phyloP scores from a whole-genome alignment of 202 grass and related monocot genomes.

The Setaria italica region DNA sequence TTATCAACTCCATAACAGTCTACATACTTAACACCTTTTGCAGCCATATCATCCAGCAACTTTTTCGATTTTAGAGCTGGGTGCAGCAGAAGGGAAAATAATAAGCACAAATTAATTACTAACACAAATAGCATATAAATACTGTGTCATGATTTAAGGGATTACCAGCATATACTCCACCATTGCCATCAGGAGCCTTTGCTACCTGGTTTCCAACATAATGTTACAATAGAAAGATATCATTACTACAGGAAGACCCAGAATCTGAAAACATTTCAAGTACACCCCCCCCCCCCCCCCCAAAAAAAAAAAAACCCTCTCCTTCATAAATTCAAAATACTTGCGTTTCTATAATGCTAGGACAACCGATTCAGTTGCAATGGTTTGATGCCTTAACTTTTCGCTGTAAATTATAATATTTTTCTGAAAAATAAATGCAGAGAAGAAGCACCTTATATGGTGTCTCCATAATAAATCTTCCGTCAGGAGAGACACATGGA shows the following conservation, averaged over 20 bases:
- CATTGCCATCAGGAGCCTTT: conserved; percentile 91
- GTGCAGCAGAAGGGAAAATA: conserved; percentile 14
- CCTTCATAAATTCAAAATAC: neutral
- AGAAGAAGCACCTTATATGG: conserved; percentile 68
- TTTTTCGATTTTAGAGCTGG: conserved; percentile 78
- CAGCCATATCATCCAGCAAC: conserved; percentile 88
- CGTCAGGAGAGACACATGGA: conserved; percentile 82
- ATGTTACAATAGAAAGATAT: conserved; percentile 17
- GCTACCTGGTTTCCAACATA: conserved; percentile 68
- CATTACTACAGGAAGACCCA: conserved; percentile 17
- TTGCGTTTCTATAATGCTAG: conserved; percentile 16
- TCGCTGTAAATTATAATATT: conserved; percentile 9
- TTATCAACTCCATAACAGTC: conserved; percentile 97
- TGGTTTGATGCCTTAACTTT: conserved; percentile 9
- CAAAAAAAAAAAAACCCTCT: no score
- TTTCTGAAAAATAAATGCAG: conserved; percentile 6
- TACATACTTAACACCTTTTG: conserved; percentile 78
- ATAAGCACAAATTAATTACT: conserved; percentile 19
- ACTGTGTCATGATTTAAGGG: conserved; percentile 16
- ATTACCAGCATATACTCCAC: conserved; percentile 82
- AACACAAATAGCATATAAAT: conserved; percentile 23
- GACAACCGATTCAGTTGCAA: conserved; percentile 19
- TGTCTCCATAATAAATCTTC: conserved; percentile 94
- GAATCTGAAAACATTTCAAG: neutral
- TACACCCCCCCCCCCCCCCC: neutral